Percentiles rank a stretch among this genome's conserved stretches.
phyloP scores from a whole-genome alignment of 1,139 yeast species.

The Candida sanyaensis region DNA sequence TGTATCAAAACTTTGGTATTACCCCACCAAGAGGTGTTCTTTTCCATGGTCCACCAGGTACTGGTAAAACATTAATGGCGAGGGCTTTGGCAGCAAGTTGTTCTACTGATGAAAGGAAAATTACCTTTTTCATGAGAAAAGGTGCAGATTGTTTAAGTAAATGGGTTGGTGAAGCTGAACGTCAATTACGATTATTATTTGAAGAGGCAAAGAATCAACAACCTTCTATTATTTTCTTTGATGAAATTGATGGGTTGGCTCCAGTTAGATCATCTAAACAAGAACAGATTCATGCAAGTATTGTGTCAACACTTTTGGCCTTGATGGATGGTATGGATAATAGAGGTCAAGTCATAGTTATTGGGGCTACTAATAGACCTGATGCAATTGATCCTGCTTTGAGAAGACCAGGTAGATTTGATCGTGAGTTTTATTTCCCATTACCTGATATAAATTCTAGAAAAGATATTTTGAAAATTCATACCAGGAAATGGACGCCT shows the following conservation, averaged over 20 bases:
- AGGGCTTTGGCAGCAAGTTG: conserved; percentile 96
- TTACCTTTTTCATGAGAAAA: conserved; percentile 96
- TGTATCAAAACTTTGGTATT: conserved; percentile 84
- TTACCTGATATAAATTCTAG: conserved; percentile 84
- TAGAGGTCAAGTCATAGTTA: conserved; percentile 93
- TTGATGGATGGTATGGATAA: conserved; percentile 99
- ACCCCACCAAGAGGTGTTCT: conserved; percentile 98
- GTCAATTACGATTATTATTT: conserved; percentile 84
- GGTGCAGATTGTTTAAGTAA: conserved; percentile 97
- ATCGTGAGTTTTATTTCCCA: conserved; percentile 94
- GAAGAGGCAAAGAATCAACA: conserved; percentile 97
- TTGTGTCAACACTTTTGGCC: conserved; percentile 90
- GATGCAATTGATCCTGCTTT: conserved; percentile 97
- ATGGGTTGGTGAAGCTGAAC: conserved; percentile 99
- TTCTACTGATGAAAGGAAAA: conserved; percentile 76
- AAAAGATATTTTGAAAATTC: conserved; percentile 74
- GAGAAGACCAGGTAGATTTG: conserved; percentile 97
- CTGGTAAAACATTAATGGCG: conserved; percentile 98
- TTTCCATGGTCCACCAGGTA: conserved; percentile 99
- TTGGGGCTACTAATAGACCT: conserved; percentile 98
- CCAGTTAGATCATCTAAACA: conserved; percentile 97
- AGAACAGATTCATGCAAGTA: conserved; percentile 97
- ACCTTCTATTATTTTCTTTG: conserved; percentile 93
- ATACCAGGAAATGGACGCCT: conserved; percentile 88
- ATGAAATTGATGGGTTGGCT: conserved; percentile 97